Evolutionary conservation across 441 rosid genomes (phyloP).

Genomic region (Gossypium lobatum): DNA sequence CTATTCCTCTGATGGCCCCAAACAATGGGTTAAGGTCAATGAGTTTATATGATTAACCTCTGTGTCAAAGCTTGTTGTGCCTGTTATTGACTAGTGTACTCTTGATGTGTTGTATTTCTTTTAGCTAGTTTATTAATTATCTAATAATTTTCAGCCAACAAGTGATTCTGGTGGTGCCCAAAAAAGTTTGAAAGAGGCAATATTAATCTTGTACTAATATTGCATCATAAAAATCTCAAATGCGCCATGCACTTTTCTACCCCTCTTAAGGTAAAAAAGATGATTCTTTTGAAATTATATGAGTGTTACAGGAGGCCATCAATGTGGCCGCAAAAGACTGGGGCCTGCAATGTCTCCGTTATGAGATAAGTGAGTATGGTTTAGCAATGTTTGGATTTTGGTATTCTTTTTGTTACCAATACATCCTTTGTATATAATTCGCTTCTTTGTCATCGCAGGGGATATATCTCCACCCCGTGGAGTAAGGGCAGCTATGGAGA

Average conservation of each 20-base stretch:
- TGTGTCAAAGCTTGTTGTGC: neutral
- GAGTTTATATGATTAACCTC: neutral
- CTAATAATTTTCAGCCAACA: neutral
- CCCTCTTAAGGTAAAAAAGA: neutral
- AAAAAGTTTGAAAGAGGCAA: neutral
- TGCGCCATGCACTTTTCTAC: neutral
- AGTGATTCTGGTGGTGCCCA: neutral
- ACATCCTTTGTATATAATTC: neutral
- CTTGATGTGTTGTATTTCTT: neutral
- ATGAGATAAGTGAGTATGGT: slow-evolving; percentile 49
- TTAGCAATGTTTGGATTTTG: neutral
- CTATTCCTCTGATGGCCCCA: neutral
- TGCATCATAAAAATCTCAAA: neutral
- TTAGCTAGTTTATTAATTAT: neutral
- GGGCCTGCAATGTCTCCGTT: neutral
- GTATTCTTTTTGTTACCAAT: neutral
- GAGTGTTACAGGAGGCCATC: neutral
- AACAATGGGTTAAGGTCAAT: neutral
- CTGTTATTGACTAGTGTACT: neutral
- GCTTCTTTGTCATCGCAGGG: slow-evolving; percentile 39
- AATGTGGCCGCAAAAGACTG: neutral
- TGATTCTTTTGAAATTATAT: neutral
- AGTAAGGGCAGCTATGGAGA: slow-evolving; percentile 91
- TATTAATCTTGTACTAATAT: neutral
- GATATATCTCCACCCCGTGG: slow-evolving; percentile 94